A percentile compares a stretch with the other conserved stretches of the same genome.
Conservation (phyloP, 768 basidiomycete genomes). For the Termitomyces sp. region DNA sequence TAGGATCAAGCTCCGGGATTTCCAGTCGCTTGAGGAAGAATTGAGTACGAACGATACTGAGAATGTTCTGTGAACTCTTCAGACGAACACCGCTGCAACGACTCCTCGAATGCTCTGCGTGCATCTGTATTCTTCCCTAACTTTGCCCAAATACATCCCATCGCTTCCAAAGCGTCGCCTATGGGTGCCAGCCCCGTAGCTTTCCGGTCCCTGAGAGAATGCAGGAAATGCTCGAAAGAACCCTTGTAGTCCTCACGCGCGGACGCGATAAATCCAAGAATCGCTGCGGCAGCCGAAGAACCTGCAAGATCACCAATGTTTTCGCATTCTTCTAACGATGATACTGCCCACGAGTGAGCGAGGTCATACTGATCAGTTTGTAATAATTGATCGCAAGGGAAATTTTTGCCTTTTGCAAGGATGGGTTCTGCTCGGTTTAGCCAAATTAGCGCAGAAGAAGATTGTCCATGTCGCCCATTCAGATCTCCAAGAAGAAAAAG, state of each 20-base stretch:
- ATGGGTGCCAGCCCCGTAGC: not conserved
- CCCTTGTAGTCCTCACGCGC: not conserved
- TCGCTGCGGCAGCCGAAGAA: not conserved
- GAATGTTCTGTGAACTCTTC: not conserved
- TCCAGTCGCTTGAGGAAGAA: not conserved
- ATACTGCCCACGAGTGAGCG: not conserved
- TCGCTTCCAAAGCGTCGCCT: not conserved
- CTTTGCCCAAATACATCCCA: constrained; percentile 4
- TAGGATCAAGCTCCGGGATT: not conserved
- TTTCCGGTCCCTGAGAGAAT: not conserved
- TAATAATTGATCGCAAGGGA: not conserved
- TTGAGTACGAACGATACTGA: not conserved
- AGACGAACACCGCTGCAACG: not conserved
- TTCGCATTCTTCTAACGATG: not conserved
- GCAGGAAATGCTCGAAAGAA: not conserved
- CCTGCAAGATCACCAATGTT: not conserved
- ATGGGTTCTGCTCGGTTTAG: not conserved
- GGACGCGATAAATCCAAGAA: not conserved
- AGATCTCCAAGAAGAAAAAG: not conserved
- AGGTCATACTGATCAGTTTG: not conserved
- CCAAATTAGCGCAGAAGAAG: not conserved
- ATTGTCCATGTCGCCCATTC: not conserved
- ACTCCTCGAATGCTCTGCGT: not conserved
- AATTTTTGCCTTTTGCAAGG: not conserved
- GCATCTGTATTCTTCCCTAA: constrained; percentile 1